Conservation (phyloP, 73 alveolate genomes). For the Urostyla sp. region DNA sequence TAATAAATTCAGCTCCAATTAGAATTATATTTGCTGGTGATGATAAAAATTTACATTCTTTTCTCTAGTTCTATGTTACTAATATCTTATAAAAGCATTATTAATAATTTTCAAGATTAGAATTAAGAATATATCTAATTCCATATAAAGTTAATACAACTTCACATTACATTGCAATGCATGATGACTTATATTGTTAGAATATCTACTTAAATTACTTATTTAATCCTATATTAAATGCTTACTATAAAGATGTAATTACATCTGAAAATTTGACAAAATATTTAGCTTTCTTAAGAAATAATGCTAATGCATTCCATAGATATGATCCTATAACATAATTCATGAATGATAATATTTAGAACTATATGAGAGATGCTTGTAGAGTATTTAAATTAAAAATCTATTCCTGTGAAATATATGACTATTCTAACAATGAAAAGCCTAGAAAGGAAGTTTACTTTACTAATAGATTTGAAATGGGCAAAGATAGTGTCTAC, state of each 20-base stretch:
- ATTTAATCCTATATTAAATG: neutral
- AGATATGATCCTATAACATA: neutral
- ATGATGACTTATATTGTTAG: constrained; percentile 57
- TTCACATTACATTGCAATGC: constrained; percentile 60
- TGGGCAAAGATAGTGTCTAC: constrained; percentile 37
- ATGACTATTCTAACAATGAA: neutral
- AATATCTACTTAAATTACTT: constrained; percentile 22
- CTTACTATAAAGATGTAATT: neutral
- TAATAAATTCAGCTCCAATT: constrained; percentile 51
- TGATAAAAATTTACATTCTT: constrained; percentile 35
- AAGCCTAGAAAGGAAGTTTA: constrained; percentile 13
- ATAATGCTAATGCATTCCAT: neutral
- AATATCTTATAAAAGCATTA: constrained; percentile 26
- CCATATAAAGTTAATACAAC: constrained; percentile 50
- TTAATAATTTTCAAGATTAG: constrained; percentile 40
- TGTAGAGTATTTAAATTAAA: neutral
- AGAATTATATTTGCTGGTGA: constrained; percentile 35
- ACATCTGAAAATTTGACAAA: neutral
- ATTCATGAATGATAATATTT: neutral
- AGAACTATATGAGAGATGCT: constrained; percentile 58
- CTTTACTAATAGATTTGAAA: constrained; percentile 29
- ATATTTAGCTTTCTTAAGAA: neutral
- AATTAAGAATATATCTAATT: constrained; percentile 51
- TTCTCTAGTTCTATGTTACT: neutral
- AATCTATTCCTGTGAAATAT: constrained; percentile 42